Percentiles rank a stretch among this genome's conserved stretches.
Conservation (phyloP, 352 stramenopile genomes). For the Phytophthora lateralis region DNA sequence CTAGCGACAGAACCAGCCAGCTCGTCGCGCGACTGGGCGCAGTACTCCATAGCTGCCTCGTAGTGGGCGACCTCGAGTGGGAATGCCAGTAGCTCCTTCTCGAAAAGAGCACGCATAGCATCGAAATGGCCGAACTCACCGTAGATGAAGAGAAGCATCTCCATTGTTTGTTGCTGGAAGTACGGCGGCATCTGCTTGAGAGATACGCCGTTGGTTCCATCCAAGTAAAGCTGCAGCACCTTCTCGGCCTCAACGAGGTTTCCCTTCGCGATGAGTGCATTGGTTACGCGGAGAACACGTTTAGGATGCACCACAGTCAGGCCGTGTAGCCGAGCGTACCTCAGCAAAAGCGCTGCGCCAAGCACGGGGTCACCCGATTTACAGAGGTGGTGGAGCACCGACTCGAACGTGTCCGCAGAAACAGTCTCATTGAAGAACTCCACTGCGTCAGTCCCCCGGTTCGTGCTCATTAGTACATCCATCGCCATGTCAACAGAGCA, state of each 20-base stretch:
- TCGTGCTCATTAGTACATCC: constrained; percentile 39
- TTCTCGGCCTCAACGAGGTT: constrained; percentile 53
- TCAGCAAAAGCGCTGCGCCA: constrained; percentile 56
- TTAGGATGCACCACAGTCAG: constrained; percentile 35
- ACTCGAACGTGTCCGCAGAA: constrained; percentile 35
- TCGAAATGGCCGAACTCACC: constrained; percentile 56
- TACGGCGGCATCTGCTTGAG: constrained; percentile 58
- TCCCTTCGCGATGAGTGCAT: constrained; percentile 49
- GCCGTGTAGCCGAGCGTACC: constrained; percentile 59
- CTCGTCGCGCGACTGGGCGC: constrained; percentile 29
- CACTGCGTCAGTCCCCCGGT: constrained; percentile 48
- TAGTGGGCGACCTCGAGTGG: constrained; percentile 65
- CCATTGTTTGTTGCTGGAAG: constrained; percentile 69
- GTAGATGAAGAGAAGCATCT: constrained; percentile 77
- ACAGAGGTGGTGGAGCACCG: constrained; percentile 47
- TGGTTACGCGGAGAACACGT: constrained; percentile 52
- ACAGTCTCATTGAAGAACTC: constrained; percentile 54
- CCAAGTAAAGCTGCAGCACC: constrained; percentile 57
- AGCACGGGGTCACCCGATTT: constrained; percentile 42
- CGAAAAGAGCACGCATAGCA: constrained; percentile 52
- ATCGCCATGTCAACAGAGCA: constrained; percentile 51
- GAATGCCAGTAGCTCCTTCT: constrained; percentile 53
- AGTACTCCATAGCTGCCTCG: constrained; percentile 78
- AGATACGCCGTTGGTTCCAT: constrained; percentile 38
- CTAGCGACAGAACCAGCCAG: constrained; percentile 47